These are phyloP conservation scores for Yamadazyma epiphylla DNA, from an alignment of 1,139 yeast genomes.

Conservation along the genomic window DNA sequence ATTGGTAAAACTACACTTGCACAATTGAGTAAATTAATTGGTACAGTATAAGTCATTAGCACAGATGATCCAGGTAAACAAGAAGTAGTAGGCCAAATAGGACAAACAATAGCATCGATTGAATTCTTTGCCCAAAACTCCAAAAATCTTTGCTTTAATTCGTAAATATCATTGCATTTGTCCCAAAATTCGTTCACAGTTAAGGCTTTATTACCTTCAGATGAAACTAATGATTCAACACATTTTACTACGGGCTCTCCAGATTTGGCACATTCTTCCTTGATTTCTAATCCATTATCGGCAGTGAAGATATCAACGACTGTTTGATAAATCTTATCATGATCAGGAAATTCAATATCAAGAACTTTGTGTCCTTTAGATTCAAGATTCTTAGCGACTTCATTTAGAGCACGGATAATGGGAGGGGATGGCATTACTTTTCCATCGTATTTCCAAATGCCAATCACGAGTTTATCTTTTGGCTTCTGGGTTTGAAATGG, in stretches of 20 bases:
- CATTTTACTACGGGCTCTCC: slow-evolving; percentile 15
- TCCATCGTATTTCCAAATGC: slow-evolving; percentile 12
- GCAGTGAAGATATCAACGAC: slow-evolving; percentile 11
- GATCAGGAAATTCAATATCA: slow-evolving; percentile 11
- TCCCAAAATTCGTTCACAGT: slow-evolving; percentile 30
- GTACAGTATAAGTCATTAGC: slow-evolving; percentile 39
- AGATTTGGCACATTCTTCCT: slow-evolving; percentile 10
- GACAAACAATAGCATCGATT: slow-evolving; percentile 31
- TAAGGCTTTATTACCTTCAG: slow-evolving; percentile 4
- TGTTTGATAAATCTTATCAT: slow-evolving; percentile 5
- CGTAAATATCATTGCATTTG: slow-evolving; percentile 21
- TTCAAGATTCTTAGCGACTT: slow-evolving; percentile 8
- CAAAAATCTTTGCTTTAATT: slow-evolving; percentile 23
- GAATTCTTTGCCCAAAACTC: slow-evolving; percentile 25
- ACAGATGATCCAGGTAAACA: slow-evolving; percentile 17
- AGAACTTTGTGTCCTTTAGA: slow-evolving; percentile 15
- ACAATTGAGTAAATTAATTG: slow-evolving; percentile 53
- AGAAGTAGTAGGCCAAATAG: slow-evolving; percentile 23
- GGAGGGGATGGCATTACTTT: slow-evolving; percentile 16
- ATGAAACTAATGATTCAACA: slow-evolving; percentile 3
- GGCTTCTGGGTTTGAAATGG: no score
- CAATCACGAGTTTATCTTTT: slow-evolving; percentile 5
- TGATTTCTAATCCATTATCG: slow-evolving; percentile 14
- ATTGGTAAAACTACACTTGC: slow-evolving; percentile 54
- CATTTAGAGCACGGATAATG: slow-evolving; percentile 12